Evolutionary conservation across 2,329 filamentous ascomycete species (phyloP), one percentile per base, ranked within the genome.

Genomic region (Botryotinia globosa): DNA sequence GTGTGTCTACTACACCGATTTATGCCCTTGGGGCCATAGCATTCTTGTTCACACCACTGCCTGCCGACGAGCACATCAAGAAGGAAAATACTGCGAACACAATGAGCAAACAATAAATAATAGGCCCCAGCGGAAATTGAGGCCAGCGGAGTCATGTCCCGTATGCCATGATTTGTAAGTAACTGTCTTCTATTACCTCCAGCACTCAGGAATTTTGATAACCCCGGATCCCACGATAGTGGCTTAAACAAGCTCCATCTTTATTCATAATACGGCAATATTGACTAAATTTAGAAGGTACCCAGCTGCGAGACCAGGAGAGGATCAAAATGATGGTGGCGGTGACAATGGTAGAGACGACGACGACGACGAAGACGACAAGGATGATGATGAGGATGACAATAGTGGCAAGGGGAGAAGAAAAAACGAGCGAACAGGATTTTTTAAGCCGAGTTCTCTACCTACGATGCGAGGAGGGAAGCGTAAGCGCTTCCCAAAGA

Each of bases 61-160:
- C 7, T 62, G 25, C 34, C 12, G 37, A 16, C 2, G 18, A 5
- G 37, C 34, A 42, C 8, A 61, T 14, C 9, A 10, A 3, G 0
- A 0, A 6, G 2, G 4, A 34, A 0, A 0, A 16, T 61, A 61
- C 32, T 37, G 18, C 18, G 0, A 0, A 16, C 6, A 4, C 58
- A 3, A n/a, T 37, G 20, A 14, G 25, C 9, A 8, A 39, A 25
- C 32, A 37, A 0, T 4, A 37, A 9, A 37, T 59, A 54, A 29
- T 16, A 25, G 32, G 5, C 6, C 18, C 4, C 56, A 59, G 18
- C 20, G 56, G 3, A 10, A 0, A 22, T 59, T 59, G 29, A 6
- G 1, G 4, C 37, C 20, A 34, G 0, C 10, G 22, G 12, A 39
- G 0, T 16, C 32, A 1, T 61, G 34, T n/a, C 18, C 32, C 12